Percentiles rank a stretch among this genome's conserved stretches.
Evolutionary conservation across 768 basidiomycete genomes (phyloP).

Genomic region (Myochromella boudieri): DNA sequence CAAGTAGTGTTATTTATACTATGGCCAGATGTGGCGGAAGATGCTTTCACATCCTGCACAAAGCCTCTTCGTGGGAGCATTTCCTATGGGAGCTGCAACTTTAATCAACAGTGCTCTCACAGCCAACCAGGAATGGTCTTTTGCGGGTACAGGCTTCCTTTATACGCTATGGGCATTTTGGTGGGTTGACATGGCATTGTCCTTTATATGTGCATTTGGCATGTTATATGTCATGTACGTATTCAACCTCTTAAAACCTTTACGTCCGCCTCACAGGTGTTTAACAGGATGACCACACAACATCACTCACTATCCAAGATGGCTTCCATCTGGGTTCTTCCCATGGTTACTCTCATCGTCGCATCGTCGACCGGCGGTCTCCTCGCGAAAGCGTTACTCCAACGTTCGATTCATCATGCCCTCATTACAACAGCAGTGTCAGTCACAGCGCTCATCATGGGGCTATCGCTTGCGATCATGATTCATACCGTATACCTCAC

Average conservation of each 20-base stretch:
- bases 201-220: constrained; percentile 32
- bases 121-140: constrained; percentile 42
- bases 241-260: not conserved
- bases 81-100: constrained; percentile 63
- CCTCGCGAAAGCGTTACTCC: constrained; percentile 41
- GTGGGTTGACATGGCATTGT: constrained; percentile 64
- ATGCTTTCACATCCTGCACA: constrained; percentile 48
- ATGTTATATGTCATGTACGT: constrained; percentile 23
- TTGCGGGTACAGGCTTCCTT: constrained; percentile 54
- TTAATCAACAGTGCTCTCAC: constrained; percentile 51
- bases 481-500: constrained; percentile 53
- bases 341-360: constrained; percentile 61
- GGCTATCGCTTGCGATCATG: constrained; percentile 52
- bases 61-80: constrained; percentile 44
- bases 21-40: constrained; percentile 29
- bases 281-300: constrained; percentile 51
- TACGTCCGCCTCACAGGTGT: not conserved
- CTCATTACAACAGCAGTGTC: constrained; percentile 49
- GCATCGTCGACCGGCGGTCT: constrained; percentile 56
- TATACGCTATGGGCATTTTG: constrained; percentile 63
- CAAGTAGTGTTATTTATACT: not conserved
- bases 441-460: constrained; percentile 25
- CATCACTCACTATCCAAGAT: constrained; percentile 44
- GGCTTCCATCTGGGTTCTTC: constrained; percentile 61
- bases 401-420: constrained; percentile 35